Percentiles rank a stretch among this genome's conserved stretches.
phyloP scores from a whole-genome alignment of 108 stramenopile species.

The Nannochloropsis salina region DNA sequence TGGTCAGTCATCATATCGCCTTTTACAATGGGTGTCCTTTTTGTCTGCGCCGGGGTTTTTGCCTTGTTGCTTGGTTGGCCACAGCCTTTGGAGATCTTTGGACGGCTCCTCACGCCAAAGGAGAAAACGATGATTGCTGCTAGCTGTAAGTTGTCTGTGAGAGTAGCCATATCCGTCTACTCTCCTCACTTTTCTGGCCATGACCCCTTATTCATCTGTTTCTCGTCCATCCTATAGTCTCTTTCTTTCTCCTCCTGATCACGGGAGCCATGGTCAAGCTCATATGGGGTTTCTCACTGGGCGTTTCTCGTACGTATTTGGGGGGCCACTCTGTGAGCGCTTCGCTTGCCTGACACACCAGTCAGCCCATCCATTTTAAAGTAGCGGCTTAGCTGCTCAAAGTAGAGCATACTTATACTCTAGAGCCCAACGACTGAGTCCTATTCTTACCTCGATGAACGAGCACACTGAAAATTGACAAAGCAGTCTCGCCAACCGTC shows the following conservation, averaged over 20 bases:
- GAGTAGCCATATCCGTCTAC: not conserved
- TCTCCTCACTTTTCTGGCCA: too few species aligned
- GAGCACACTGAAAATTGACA: too few species aligned
- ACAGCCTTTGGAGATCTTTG: not conserved
- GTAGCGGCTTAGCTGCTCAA: too few species aligned
- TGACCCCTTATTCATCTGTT: not conserved
- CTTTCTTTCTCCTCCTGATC: slow-evolving; percentile 1
- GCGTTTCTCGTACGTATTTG: not conserved
- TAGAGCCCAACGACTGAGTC: too few species aligned
- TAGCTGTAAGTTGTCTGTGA: not conserved
- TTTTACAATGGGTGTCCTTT: not conserved
- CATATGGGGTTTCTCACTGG: not conserved
- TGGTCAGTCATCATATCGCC: slow-evolving; percentile 7
- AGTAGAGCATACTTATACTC: too few species aligned
- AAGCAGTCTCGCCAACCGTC: too few species aligned
- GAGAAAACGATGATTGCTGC: not conserved
- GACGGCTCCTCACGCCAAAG: not conserved
- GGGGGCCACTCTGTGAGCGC: too few species aligned
- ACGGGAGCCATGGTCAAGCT: slow-evolving; percentile 4
- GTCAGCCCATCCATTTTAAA: too few species aligned
- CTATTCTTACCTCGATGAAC: too few species aligned
- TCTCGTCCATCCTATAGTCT: not conserved
- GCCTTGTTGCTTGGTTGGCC: slow-evolving; percentile 12
- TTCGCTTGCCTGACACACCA: too few species aligned
- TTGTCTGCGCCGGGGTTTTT: not conserved